A percentile compares a stretch with the other conserved stretches of the same genome.
phyloP scores from a whole-genome alignment of 164 flowering plant species.

The Annona squamosa region DNA sequence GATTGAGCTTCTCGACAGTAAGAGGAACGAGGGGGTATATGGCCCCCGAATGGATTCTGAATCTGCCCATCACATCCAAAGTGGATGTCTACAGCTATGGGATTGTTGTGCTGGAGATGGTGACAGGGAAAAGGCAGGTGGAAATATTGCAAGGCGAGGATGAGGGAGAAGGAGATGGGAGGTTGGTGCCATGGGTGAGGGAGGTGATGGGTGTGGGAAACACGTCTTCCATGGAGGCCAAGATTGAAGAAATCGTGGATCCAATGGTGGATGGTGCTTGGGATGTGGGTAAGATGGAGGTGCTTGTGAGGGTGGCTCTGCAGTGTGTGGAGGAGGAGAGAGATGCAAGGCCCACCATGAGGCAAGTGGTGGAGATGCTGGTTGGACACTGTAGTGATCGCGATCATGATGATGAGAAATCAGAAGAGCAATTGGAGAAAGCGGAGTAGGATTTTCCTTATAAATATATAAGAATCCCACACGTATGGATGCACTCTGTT shows the following conservation, averaged over 20 bases:
- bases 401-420: background rate
- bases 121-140: constrained; percentile 9
- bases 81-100: constrained; percentile 46
- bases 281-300: constrained; percentile 4
- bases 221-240: background rate
- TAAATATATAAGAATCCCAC: no score
- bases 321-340: constrained; percentile 5
- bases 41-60: constrained; percentile 41
- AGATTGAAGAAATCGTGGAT: constrained; percentile 5
- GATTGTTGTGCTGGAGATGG: constrained; percentile 29
- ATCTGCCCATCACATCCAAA: constrained; percentile 28
- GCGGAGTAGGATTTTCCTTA: no score
- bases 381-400: background rate
- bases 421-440: no score
- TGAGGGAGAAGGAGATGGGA: constrained; percentile 1
- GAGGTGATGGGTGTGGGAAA: constrained; percentile 2
- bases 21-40: constrained; percentile 43
- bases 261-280: background rate
- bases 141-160: background rate
- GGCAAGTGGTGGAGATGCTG: constrained; percentile 2
- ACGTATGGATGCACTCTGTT: no score
- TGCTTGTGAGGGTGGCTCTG: constrained; percentile 5
- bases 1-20: constrained; percentile 21
- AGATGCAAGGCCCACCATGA: constrained; percentile 12
- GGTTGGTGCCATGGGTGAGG: constrained; percentile 8